Percentiles rank a stretch among this genome's conserved stretches.
Conservation (phyloP, 805 yeast species). For the Spathaspora passalidarum region DNA sequence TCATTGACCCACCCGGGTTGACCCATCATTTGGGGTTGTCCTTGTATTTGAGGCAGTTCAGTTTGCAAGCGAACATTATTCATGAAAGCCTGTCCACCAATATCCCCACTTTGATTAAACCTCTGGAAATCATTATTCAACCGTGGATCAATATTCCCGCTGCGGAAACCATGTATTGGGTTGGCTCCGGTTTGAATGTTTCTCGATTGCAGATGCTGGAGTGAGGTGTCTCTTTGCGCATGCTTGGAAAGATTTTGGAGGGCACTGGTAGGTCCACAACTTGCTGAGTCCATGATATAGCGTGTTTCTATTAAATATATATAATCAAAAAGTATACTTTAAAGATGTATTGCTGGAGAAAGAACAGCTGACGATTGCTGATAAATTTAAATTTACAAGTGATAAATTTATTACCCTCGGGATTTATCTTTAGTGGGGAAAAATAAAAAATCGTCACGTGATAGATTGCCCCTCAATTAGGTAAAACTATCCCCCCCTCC, state of each 20-base stretch:
- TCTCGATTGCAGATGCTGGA: conserved; percentile 27
- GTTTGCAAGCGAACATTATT: conserved; percentile 1
- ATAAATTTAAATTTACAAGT: too few species aligned
- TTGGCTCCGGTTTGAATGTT: conserved; percentile 5
- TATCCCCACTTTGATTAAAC: conserved; percentile 20
- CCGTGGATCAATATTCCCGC: conserved; percentile 24
- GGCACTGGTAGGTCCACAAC: conserved; percentile 47
- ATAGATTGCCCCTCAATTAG: too few species aligned
- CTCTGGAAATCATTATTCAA: conserved; percentile 39
- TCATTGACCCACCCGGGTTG: conserved; percentile 28
- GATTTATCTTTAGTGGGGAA: too few species aligned
- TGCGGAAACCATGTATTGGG: conserved; percentile 13
- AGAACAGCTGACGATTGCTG: too few species aligned
- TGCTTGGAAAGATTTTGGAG: conserved; percentile 39
- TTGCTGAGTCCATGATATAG: conserved; percentile 28
- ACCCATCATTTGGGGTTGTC: conserved; percentile 8
- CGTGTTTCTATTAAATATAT: too few species aligned
- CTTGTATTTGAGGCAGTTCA: conserved; percentile 6
- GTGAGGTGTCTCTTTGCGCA: conserved; percentile 38
- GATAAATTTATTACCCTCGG: too few species aligned
- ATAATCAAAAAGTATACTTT: too few species aligned
- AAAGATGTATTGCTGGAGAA: too few species aligned
- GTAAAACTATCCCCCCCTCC: too few species aligned
- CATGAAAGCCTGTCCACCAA: conserved; percentile 13
- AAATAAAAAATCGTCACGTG: too few species aligned